phyloP scores from a whole-genome alignment of 768 basidiomycete species.

The Boletus subparvulus region DNA sequence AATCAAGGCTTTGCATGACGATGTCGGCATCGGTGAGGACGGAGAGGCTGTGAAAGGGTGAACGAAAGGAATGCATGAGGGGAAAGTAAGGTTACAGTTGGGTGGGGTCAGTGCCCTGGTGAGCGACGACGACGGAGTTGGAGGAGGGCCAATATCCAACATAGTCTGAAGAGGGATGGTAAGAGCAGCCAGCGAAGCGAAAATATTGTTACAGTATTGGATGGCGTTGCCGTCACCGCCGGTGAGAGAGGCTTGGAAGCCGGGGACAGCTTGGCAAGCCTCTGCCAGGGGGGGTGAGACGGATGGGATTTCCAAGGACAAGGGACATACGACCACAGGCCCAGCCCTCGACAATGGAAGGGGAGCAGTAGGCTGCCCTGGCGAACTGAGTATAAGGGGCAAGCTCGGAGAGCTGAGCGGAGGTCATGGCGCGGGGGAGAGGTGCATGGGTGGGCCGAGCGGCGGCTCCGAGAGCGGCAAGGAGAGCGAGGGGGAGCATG shows the following conservation, averaged over 20 bases:
- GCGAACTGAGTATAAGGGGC: conserved; percentile 53
- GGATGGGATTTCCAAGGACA: neutral
- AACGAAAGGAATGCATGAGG: neutral
- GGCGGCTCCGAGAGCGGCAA: conserved; percentile 3
- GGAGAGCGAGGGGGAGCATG: neutral
- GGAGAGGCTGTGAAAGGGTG: conserved; percentile 38
- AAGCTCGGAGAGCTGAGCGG: conserved; percentile 36
- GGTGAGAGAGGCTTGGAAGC: conserved; percentile 34
- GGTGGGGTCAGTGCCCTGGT: conserved; percentile 60
- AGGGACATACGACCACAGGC: conserved; percentile 40
- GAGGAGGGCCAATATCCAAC: conserved; percentile 56
- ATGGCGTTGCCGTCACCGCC: conserved; percentile 50
- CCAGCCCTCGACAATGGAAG: conserved; percentile 40
- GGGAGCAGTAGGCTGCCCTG: conserved; percentile 53
- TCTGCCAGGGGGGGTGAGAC: conserved; percentile 15
- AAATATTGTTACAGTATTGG: conserved; percentile 44
- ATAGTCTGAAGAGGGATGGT: conserved; percentile 37
- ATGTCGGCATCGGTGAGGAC: conserved; percentile 52
- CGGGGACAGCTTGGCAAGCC: conserved; percentile 41
- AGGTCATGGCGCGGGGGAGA: conserved; percentile 17
- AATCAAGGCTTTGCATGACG: conserved; percentile 37
- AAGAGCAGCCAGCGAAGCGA: neutral
- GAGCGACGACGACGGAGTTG: conserved; percentile 56
- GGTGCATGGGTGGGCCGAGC: neutral
- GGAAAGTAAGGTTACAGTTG: conserved; percentile 40